Conservation (phyloP, 106 monocot species). For the Triglochin maritima region DNA sequence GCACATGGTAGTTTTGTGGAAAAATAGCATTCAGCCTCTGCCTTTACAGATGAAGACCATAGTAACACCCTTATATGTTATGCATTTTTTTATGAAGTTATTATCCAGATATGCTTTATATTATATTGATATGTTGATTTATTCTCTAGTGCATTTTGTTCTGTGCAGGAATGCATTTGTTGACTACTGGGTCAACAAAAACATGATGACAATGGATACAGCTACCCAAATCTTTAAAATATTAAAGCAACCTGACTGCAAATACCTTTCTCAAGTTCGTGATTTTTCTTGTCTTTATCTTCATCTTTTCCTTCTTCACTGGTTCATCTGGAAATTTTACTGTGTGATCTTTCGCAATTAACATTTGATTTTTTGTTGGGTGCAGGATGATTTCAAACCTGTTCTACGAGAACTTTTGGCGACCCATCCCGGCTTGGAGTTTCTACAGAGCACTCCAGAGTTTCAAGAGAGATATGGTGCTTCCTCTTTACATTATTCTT, state of each 20-base stretch:
- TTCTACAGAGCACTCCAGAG: constrained; percentile 91
- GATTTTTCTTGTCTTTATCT: not conserved
- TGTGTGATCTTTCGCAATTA: too few relatives aligned
- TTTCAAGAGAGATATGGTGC: constrained; percentile 99
- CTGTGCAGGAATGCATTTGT: constrained; percentile 67
- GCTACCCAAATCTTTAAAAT: constrained; percentile 76
- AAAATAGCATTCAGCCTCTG: too few relatives aligned
- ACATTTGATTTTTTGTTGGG: too few relatives aligned
- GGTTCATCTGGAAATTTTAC: too few relatives aligned
- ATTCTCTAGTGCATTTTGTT: too few relatives aligned
- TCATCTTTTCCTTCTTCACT: not conserved
- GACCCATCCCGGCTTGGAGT: constrained; percentile 90
- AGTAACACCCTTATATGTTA: too few relatives aligned
- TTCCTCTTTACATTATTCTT: not conserved
- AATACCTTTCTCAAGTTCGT: constrained; percentile 72
- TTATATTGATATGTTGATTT: too few relatives aligned
- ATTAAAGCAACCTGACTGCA: constrained; percentile 65
- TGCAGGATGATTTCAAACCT: constrained; percentile 92
- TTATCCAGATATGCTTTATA: too few relatives aligned
- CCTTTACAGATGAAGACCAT: too few relatives aligned
- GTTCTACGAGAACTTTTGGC: constrained; percentile 79
- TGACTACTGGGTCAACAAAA: constrained; percentile 77
- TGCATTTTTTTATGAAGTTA: too few relatives aligned
- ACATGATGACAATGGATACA: constrained; percentile 81
- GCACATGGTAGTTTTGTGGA: too few relatives aligned